Percentiles rank a stretch among this genome's conserved stretches.
phyloP scores from a whole-genome alignment of 805 yeast species.

The Metschnikowia chrysomelidarum region DNA sequence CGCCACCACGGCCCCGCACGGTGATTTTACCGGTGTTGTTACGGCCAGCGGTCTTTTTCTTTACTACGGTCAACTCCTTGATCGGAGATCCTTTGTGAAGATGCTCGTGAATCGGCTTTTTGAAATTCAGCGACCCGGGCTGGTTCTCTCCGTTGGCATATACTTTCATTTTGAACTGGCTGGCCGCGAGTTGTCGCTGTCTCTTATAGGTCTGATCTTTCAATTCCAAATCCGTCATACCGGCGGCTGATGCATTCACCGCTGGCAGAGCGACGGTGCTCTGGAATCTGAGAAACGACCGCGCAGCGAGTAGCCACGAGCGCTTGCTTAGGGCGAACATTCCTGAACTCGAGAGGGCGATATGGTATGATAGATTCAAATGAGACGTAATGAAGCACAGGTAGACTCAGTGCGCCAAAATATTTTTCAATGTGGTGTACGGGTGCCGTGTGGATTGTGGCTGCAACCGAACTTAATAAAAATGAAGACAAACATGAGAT shows the following conservation, averaged over 20 bases:
- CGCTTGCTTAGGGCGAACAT: slow-evolving; percentile 19
- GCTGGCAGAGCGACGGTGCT: slow-evolving; percentile 14
- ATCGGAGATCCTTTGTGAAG: slow-evolving; percentile 84
- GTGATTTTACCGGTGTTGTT: slow-evolving; percentile 86
- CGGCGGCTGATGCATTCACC: slow-evolving; percentile 21
- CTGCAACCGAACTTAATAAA: no score
- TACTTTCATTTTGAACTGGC: slow-evolving; percentile 67
- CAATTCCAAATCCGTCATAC: slow-evolving; percentile 69
- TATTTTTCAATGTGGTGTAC: slow-evolving; percentile 17
- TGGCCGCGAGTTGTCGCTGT: slow-evolving; percentile 71
- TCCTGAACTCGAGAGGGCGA: no score
- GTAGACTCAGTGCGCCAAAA: neutral
- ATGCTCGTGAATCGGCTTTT: slow-evolving; percentile 83
- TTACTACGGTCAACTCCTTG: slow-evolving; percentile 68
- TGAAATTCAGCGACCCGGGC: slow-evolving; percentile 87
- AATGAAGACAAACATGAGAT: no score
- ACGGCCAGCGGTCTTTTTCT: slow-evolving; percentile 80
- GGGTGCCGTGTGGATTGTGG: slow-evolving; percentile 13
- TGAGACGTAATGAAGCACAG: slow-evolving; percentile 1
- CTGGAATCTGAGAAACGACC: slow-evolving; percentile 16
- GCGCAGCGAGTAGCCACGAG: slow-evolving; percentile 15
- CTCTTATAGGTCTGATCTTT: slow-evolving; percentile 71
- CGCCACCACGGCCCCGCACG: slow-evolving; percentile 95
- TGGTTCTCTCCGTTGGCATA: slow-evolving; percentile 70
- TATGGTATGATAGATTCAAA: slow-evolving; percentile 1